phyloP scores from a whole-genome alignment of 2,329 filamentous ascomycete genomes.

The Exophiala alcalophila region DNA sequence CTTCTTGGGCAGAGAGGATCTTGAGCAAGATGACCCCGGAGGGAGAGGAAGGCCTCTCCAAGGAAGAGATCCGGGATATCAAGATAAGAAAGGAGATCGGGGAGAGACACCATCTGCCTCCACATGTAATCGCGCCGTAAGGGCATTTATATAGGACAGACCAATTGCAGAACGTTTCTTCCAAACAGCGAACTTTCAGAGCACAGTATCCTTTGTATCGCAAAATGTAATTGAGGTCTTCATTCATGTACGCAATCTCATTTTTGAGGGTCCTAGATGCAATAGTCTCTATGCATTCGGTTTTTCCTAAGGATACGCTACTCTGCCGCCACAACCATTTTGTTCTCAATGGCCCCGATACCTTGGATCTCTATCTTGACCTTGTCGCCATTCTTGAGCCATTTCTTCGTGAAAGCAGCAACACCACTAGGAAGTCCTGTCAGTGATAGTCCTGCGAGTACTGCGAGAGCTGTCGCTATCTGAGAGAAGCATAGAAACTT shows the following conservation, averaged over 20 bases:
- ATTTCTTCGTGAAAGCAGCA: slow-evolving; percentile 39
- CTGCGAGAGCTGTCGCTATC: too few relatives aligned
- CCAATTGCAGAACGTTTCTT: too few relatives aligned
- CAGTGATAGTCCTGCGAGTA: background rate
- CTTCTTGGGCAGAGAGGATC: slow-evolving; percentile 5
- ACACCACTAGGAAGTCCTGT: slow-evolving; percentile 35
- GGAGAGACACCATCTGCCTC: slow-evolving; percentile 4
- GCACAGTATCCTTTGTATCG: too few relatives aligned
- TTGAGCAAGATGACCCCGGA: slow-evolving; percentile 1
- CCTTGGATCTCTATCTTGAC: slow-evolving; percentile 48
- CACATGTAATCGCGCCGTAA: too few relatives aligned
- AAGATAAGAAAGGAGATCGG: slow-evolving; percentile 17
- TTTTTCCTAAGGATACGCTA: too few relatives aligned
- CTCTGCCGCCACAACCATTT: slow-evolving; percentile 16
- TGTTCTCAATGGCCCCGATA: slow-evolving; percentile 48
- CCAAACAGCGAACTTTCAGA: too few relatives aligned
- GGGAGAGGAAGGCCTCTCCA: slow-evolving; percentile 8
- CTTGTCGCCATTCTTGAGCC: slow-evolving; percentile 38
- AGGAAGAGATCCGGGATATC: slow-evolving; percentile 1
- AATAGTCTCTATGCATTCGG: too few relatives aligned
- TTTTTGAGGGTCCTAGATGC: too few relatives aligned
- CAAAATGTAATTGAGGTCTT: too few relatives aligned
- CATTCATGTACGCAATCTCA: too few relatives aligned
- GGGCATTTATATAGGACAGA: too few relatives aligned
- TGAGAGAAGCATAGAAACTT: too few relatives aligned